These are phyloP conservation scores for Arthrobotrys megalospora DNA, from an alignment of 2,329 filamentous ascomycete species.

Conservation along the genomic window DNA sequence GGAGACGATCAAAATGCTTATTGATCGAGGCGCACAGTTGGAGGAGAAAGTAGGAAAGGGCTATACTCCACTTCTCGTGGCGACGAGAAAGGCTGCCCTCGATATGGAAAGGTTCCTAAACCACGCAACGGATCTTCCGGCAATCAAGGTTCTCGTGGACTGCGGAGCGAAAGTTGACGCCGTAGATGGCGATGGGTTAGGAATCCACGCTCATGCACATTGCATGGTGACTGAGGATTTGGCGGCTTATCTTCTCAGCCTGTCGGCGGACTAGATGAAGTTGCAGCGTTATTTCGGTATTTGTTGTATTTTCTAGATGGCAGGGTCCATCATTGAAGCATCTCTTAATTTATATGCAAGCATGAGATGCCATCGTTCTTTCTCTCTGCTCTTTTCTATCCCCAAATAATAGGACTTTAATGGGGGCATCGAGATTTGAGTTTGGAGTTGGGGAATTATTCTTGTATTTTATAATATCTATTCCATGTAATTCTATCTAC, in stretches of 20 bases:
- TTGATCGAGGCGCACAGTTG: conserved; percentile 29
- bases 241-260: conserved; percentile 45
- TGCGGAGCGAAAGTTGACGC: conserved; percentile 41
- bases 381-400: not conserved
- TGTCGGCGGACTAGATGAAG: conserved; percentile 22
- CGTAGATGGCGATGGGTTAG: conserved; percentile 50
- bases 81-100: conserved; percentile 55
- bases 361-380: not conserved
- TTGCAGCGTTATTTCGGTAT: not conserved
- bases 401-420: not conserved
- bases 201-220: conserved; percentile 54
- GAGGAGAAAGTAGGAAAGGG: conserved; percentile 54
- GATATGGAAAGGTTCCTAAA: conserved; percentile 58
- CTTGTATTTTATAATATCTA: conserved; percentile 3
- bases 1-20: conserved; percentile 42
- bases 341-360: not conserved
- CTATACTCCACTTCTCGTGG: conserved; percentile 44
- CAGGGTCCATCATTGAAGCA: conserved; percentile 25
- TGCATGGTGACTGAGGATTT: conserved; percentile 55
- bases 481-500: not conserved
- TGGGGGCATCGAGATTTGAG: not conserved
- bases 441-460: conserved; percentile 5
- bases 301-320: conserved; percentile 6
- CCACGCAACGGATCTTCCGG: conserved; percentile 48
- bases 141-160: conserved; percentile 31